Evolutionary conservation across 2,329 filamentous ascomycete species (phyloP).

Genomic region (Trichoderma harzianum): DNA sequence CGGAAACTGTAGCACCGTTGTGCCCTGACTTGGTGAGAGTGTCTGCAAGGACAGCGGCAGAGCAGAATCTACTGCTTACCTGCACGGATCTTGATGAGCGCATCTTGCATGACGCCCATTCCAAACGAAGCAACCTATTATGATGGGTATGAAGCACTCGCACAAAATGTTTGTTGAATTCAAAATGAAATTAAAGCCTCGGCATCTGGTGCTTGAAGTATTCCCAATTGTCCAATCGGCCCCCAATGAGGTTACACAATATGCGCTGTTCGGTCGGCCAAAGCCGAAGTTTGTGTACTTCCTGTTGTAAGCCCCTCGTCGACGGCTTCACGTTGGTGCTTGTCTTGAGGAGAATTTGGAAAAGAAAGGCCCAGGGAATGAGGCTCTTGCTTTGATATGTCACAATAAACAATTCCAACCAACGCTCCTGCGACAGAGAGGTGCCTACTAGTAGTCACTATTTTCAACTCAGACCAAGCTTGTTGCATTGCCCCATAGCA

Average conservation of each 20-base stretch:
- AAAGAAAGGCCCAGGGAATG: neutral
- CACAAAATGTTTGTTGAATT: neutral
- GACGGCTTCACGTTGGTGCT: neutral
- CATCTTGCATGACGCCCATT: neutral
- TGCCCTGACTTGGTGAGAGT: neutral
- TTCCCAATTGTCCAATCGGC: neutral
- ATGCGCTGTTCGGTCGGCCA: neutral
- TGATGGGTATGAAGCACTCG: neutral
- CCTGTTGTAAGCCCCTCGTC: neutral
- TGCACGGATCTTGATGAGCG: neutral
- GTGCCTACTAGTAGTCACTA: neutral
- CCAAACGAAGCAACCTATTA: neutral
- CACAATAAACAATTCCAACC: neutral
- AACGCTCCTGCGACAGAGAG: neutral
- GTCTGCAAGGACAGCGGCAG: neutral
- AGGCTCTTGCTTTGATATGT: neutral
- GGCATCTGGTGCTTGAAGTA: neutral
- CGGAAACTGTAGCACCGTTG: neutral
- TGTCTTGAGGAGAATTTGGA: neutral
- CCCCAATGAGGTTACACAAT: neutral
- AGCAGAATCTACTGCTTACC: neutral
- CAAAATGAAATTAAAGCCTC: neutral
- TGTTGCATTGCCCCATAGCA: neutral
- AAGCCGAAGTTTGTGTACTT: neutral
- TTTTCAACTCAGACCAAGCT: neutral